These are phyloP conservation scores for Cryoendolithus antarcticus DNA, from an alignment of 2,329 filamentous ascomycete genomes.

Conservation along the genomic window DNA sequence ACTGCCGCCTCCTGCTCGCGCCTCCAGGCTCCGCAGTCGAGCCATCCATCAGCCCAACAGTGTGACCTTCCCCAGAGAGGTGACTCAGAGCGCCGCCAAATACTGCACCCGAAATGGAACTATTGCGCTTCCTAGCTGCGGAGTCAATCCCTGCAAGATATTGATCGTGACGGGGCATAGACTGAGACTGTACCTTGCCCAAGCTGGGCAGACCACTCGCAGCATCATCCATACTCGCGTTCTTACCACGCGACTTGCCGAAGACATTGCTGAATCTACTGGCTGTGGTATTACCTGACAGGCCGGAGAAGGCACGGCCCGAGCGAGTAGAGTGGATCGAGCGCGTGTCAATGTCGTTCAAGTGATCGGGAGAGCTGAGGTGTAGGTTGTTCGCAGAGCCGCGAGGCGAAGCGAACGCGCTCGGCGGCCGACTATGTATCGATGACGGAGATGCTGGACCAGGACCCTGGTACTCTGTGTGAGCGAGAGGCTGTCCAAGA, in stretches of 20 bases:
- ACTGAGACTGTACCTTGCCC: constrained; percentile 57
- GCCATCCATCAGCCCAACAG: background rate
- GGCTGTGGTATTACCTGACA: constrained; percentile 27
- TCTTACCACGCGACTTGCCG: constrained; percentile 47
- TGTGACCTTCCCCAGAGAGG: constrained; percentile 11
- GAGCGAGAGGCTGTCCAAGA: constrained; percentile 6
- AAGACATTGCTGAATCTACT: constrained; percentile 43
- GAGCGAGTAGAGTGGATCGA: constrained; percentile 40
- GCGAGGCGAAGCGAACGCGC: constrained; percentile 35
- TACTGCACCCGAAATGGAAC: constrained; percentile 37
- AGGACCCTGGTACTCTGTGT: constrained; percentile 12
- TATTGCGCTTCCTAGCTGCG: constrained; percentile 33
- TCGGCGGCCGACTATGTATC: constrained; percentile 30
- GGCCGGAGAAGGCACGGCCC: constrained; percentile 29
- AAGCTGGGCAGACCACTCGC: constrained; percentile 50
- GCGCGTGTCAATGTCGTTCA: constrained; percentile 32
- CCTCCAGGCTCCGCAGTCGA: constrained; percentile 3
- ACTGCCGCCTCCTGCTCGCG: constrained; percentile 29
- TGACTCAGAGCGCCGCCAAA: constrained; percentile 30
- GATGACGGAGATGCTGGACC: constrained; percentile 33
- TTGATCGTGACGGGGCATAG: constrained; percentile 51
- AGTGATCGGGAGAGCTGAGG: constrained; percentile 27
- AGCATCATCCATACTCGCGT: constrained; percentile 48
- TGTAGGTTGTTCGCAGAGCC: constrained; percentile 34
- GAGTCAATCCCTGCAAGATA: constrained; percentile 21